Percentiles rank a stretch among this genome's conserved stretches.
These are phyloP conservation scores for Penicillium sp. DNA, from an alignment of 2,329 filamentous ascomycete species.

Conservation along the genomic window DNA sequence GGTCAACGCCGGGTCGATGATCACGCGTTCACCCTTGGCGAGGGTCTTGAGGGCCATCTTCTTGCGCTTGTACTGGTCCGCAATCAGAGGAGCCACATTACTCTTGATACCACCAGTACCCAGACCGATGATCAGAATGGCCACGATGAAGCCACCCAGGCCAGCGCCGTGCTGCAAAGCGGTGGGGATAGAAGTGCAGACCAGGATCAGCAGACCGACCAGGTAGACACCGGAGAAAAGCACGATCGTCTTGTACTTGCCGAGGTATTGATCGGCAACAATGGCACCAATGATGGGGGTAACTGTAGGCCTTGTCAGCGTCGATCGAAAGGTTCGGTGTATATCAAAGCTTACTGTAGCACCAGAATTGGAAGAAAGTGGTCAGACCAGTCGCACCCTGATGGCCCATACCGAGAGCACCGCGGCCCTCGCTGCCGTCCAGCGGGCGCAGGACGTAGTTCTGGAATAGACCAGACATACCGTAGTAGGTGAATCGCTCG, in stretches of 20 bases:
- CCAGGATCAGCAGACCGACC: slow-evolving; percentile 51
- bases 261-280: slow-evolving; percentile 56
- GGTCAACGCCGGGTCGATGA: slow-evolving; percentile 63
- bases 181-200: slow-evolving; percentile 51
- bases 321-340: background rate
- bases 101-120: slow-evolving; percentile 67
- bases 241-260: slow-evolving; percentile 57
- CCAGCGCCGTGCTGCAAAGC: slow-evolving; percentile 49
- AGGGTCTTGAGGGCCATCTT: slow-evolving; percentile 46
- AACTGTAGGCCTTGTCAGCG: slow-evolving; percentile 26
- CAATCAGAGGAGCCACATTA: slow-evolving; percentile 57
- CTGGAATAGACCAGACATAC: slow-evolving; percentile 51
- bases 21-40: slow-evolving; percentile 51
- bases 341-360: slow-evolving; percentile 38
- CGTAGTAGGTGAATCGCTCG: slow-evolving; percentile 58
- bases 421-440: slow-evolving; percentile 37
- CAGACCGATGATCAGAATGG: slow-evolving; percentile 59
- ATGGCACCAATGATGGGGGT: slow-evolving; percentile 57
- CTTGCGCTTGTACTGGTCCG: slow-evolving; percentile 60
- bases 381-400: slow-evolving; percentile 47
- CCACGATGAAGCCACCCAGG: slow-evolving; percentile 52
- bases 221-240: slow-evolving; percentile 56
- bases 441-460: slow-evolving; percentile 50
- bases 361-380: slow-evolving; percentile 54
- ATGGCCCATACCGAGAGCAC: slow-evolving; percentile 43